Evolutionary conservation across 2,329 filamentous ascomycete genomes (phyloP).

Genomic region (Fusarium sp.): DNA sequence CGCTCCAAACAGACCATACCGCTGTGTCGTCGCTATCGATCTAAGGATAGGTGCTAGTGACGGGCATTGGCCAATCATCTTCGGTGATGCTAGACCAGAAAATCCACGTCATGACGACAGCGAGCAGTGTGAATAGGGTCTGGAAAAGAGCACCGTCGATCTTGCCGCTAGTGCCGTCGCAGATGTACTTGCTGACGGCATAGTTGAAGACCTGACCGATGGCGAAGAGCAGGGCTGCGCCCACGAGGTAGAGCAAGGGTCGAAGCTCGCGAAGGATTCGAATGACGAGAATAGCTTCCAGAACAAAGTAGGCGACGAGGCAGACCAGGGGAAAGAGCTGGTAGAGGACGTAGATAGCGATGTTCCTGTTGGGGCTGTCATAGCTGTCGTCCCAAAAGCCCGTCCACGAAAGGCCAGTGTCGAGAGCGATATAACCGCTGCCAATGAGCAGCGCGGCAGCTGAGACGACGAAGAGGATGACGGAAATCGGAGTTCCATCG

Average conservation of each 20-base stretch:
- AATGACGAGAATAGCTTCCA: conserved; percentile 85
- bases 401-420: conserved; percentile 89
- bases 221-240: conserved; percentile 81
- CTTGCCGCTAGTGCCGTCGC: conserved; percentile 79
- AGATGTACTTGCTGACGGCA: conserved; percentile 89
- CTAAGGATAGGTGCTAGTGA: conserved; percentile 53
- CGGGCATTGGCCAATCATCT: conserved; percentile 86
- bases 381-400: conserved; percentile 73
- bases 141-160: conserved; percentile 95
- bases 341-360: conserved; percentile 92
- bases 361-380: conserved; percentile 73
- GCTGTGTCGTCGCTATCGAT: conserved; percentile 5
- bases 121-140: conserved; percentile 86
- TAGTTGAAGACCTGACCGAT: conserved; percentile 97
- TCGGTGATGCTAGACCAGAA: conserved; percentile 99
- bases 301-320: conserved; percentile 83
- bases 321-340: conserved; percentile 89
- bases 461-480: conserved; percentile 77
- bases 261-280: conserved; percentile 84
- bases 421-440: conserved; percentile 93
- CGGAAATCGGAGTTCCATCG: conserved; percentile 85
- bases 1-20: conserved; percentile 33
- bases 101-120: conserved; percentile 84
- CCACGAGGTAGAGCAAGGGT: conserved; percentile 87
- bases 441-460: conserved; percentile 79